Evolutionary conservation across 345 rosid species (phyloP), one percentile per base, ranked within the genome.

Genomic region (Pelargonium nanum): DNA sequence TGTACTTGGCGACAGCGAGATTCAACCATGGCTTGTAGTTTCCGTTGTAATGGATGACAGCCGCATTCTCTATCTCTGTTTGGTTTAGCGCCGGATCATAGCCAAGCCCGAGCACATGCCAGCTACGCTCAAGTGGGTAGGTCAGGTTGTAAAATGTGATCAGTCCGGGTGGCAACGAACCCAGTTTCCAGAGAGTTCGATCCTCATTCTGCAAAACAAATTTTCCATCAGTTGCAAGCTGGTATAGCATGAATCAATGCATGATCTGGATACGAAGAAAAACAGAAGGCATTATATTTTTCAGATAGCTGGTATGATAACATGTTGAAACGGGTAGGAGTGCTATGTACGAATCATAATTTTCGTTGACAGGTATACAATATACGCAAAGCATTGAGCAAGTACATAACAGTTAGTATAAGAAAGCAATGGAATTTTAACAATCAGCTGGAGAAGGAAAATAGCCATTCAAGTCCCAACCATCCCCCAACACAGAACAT

Each of bases 21-120:
- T 87, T 86, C 78, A 93, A 78, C 99, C 97, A 93, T 20, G 97
- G 99, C 83, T 90, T 93, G 81, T 84, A 80, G 80, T 90, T 93
- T 57, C 99, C 97, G 32, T 93, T 90, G 87, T 90, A 93, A 72
- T 93, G 97, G 66, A 93, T 78, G 4, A 90, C 97, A 4, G 89
- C 97, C 53, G 83, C 99, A 53, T 83, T 83, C 65, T 86, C 87
- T 67, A 93, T 85, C 73, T 83, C 91, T 0, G 97, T 90, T 64
- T 80, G 82, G 85, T 93, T 93, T 6, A 93, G 96, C 45, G 97
- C 97, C 13, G 97, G 99, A 64, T 93, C 97, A 53, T 87, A 89
- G n/a, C 99, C 97, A 12, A 93, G 95, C 62, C 99, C 99, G 77
- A 93, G 67, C 20, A 79, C 92, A 58, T 93, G 97, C 97, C 99